A percentile compares a stretch with the other conserved stretches of the same genome.
Conservation (phyloP, 2,329 filamentous ascomycete genomes). For the Epichloe elymi region DNA sequence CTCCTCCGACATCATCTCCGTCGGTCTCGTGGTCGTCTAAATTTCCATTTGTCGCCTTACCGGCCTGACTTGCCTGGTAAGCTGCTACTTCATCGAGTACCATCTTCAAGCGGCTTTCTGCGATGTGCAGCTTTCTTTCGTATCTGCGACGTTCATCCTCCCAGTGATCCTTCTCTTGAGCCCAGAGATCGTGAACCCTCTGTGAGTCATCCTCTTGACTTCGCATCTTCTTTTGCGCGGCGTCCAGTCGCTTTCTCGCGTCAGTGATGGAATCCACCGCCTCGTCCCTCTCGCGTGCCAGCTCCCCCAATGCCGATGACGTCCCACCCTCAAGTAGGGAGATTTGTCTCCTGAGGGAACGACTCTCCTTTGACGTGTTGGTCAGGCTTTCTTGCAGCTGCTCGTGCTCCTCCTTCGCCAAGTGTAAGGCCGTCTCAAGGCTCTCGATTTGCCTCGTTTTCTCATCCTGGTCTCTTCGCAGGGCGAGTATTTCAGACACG, state of each 20-base stretch:
- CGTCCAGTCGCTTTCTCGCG: conserved; percentile 63
- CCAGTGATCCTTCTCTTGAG: conserved; percentile 73
- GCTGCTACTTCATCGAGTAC: conserved; percentile 77
- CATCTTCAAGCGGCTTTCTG: conserved; percentile 71
- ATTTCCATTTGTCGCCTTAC: conserved; percentile 22
- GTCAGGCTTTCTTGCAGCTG: conserved; percentile 48
- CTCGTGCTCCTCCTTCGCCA: conserved; percentile 62
- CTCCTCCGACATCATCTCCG: conserved; percentile 45
- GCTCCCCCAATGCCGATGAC: conserved; percentile 67
- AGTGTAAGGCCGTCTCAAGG: conserved; percentile 63
- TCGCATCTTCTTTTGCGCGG: conserved; percentile 62
- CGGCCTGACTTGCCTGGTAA: conserved; percentile 44
- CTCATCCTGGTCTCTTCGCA: conserved; percentile 81
- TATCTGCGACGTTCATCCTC: conserved; percentile 68
- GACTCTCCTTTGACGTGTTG: conserved; percentile 58
- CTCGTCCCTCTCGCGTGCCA: conserved; percentile 76
- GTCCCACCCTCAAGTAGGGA: conserved; percentile 79
- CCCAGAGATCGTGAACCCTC: conserved; percentile 67
- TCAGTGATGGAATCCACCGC: conserved; percentile 62
- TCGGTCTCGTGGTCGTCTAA: conserved; percentile 39
- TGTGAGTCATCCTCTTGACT: conserved; percentile 73
- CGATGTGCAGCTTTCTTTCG: conserved; percentile 79
- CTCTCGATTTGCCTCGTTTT: conserved; percentile 78
- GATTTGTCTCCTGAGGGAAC: conserved; percentile 73
- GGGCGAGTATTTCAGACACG: conserved; percentile 80